Base-by-base conservation (phyloP, 2,329 filamentous ascomycete genomes). In the Colletotrichum horii region DNA sequence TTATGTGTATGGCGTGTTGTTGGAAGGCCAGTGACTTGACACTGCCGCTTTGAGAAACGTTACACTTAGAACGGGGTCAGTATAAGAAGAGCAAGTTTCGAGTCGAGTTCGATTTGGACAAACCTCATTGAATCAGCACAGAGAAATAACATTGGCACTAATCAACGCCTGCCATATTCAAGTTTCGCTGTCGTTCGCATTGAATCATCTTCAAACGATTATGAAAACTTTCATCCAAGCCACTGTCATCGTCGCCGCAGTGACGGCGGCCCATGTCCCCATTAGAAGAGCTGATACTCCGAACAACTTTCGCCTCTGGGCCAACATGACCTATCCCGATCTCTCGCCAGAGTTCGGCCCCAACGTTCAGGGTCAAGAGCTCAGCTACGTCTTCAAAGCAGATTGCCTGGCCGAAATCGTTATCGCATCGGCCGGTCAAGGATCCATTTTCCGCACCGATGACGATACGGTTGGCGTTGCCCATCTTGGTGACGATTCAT, bases 261-360 rank as follows among this genome's bases (percentile, higher is more conserved):
- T 36, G 6, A 32, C 34, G 24, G 70, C 52, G 9, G 48, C 62
- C 30, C 48, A 19, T 9, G 8, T 60, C 1, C 70, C 70, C 48
- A 1, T 28, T 7, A 58, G n/a, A 55, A 26, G 26, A 26, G 16
- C 68, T 16, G 43, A 43, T 9, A 14, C 4, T 28, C 3, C 48
- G 8, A 22, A 38, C 24, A 48, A 34, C 52, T 66, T 71, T 52
- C 70, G 34, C 24, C 61, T 71, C 61, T 71, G 70, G 62, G 61
- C 70, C 19, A 67, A 71, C 61, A 60, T 30, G 26, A 71, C 52
- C 62, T 71, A 71, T 26, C 70, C 58, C 58, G 60, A 70, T n/a
- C 38, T 22, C 30, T 43, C 68, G 8, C 28, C 61, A 8, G 70
- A 60, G 0, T 48, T 30, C 4, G 62, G 61, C 7, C 70, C 70